Base-by-base conservation (phyloP, 306 rosid genomes). In the Ceratonia siliqua region DNA sequence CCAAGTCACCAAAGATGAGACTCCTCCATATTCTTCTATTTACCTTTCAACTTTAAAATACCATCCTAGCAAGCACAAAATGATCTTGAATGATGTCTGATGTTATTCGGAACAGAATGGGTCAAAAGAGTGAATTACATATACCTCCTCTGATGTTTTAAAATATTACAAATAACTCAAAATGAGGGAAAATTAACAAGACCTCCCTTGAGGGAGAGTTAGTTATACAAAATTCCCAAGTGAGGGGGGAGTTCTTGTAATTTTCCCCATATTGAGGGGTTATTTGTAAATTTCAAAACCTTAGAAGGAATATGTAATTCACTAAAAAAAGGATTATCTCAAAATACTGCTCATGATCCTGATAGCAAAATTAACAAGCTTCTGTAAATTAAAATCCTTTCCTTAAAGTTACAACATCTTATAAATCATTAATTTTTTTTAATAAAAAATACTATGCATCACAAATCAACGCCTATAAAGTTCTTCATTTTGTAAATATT, bases 311-410 rank as follows among this genome's bases (percentile, higher is more conserved):
- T 45, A 45, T 1, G 8, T 45, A 14, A 18, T 45, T 45, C 45
- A 41, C 20, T 10, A 14, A 14, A 32, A 24, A 64, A 50, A 27
- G 15, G 33, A 25, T 27, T 10, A 20, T 67, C 48, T 17, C 67
- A 53, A 48, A 45, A 32, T 2, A 41, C 35, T 32, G 43, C 13
- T 15, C 42, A 30, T 50, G 45, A 33, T 22, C 17, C 9, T n/a
- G 30, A 22, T 12, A 53, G 4, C n/a, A 63, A 63, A 79, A 15
- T 70, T 30, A 25, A 36, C 28, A 45, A 48, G 27, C 28, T 24
- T 50, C 33, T 36, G 27, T 30, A n/a, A 63, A 62, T 9, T 48
- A 73, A 58, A 79, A 73, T 73, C 54, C 14, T 18, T 72, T 45
- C 67, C 30, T 3, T 28, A 1, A 15, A 62, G 27, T 36, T 62